phyloP scores from a whole-genome alignment of 768 basidiomycete genomes.

The Boletus rubescentipes region DNA sequence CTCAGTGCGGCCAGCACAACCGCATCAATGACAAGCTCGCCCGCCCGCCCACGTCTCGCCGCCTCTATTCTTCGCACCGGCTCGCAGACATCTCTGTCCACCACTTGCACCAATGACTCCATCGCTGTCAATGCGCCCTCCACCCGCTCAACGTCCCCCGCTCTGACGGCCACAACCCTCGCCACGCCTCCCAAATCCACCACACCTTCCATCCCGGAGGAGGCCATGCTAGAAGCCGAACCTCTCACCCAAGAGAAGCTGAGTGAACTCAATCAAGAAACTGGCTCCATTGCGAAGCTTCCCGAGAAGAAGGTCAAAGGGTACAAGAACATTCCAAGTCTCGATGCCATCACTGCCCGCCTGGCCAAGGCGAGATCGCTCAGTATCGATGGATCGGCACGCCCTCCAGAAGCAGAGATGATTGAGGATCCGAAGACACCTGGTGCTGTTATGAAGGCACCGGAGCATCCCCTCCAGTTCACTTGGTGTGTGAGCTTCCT shows the following conservation, averaged over 20 bases:
- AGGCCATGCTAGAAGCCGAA: slow-evolving; percentile 34
- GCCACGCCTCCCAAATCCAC: slow-evolving; percentile 41
- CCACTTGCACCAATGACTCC: slow-evolving; percentile 55
- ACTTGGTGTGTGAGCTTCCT: slow-evolving; percentile 53
- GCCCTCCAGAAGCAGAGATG: slow-evolving; percentile 74
- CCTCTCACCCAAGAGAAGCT: slow-evolving; percentile 66
- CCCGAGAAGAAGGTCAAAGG: slow-evolving; percentile 49
- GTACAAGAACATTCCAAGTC: slow-evolving; percentile 85
- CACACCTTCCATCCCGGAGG: slow-evolving; percentile 40
- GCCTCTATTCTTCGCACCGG: slow-evolving; percentile 68
- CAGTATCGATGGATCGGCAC: slow-evolving; percentile 55
- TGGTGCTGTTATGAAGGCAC: slow-evolving; percentile 61
- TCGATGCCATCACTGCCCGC: slow-evolving; percentile 82
- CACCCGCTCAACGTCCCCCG: slow-evolving; percentile 69
- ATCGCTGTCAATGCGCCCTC: slow-evolving; percentile 63
- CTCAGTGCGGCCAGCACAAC: slow-evolving; percentile 33
- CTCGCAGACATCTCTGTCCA: slow-evolving; percentile 52
- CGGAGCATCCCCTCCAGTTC: slow-evolving; percentile 84
- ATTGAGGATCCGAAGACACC: slow-evolving; percentile 84
- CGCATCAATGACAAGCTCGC: slow-evolving; percentile 25
- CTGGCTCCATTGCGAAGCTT: slow-evolving; percentile 25
- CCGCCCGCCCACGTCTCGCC: slow-evolving; percentile 67
- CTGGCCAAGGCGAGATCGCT: slow-evolving; percentile 69
- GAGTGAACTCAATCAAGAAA: slow-evolving; percentile 62
- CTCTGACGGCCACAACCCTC: slow-evolving; percentile 45